Evolutionary conservation across 148 eudicot genomes (phyloP), one percentile per base, ranked within the genome.

Genomic region (Polygonum aviculare): DNA sequence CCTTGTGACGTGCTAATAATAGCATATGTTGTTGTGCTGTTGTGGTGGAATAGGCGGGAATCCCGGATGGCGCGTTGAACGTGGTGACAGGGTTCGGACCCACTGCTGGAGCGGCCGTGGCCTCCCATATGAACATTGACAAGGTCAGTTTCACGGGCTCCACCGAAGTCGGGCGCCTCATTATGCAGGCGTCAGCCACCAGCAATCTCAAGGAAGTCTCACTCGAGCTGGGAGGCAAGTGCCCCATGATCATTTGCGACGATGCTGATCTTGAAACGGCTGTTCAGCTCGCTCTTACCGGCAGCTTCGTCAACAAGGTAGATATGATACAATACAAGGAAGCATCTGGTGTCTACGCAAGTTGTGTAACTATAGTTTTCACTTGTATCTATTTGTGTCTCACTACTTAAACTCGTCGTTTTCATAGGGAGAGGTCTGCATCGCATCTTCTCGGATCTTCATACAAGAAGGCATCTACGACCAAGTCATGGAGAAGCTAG

Each of bases 121-220:
- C 84, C 74, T 87, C 94, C 74, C 98, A 93, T 75, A 93, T 91
- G 98, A 94, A 91, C 75, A 78, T 93, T 33, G 96, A 93, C 73
- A 87, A 86, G 98, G 85, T 93, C 21, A 88, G 91, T 72, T 93
- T 93, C 75, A 93, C 98, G 1, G 98, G 98, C 21, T 93, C 98
- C 2, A 78, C 91, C 4, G 96, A 85, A 60, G 93, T 90, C 67
- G 95, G 97, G 8, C 83, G 97, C 9, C 83, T 79, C 0, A 45
- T 91, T 76, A 86, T 93, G 97, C 86, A 88, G 74, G 97, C 93
- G 47, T 89, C 97, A 39, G 98, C 94, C 19, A 78, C 69, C 35
- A 93, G 98, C 83, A 93, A 93, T 78, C 75, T 93, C 59, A 93
- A 93, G 80, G 78, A 83, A 0, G 97, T 93, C 2, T 79, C 92